Conservation (phyloP, 257 asterid species). For the Penstemon barbatus region DNA sequence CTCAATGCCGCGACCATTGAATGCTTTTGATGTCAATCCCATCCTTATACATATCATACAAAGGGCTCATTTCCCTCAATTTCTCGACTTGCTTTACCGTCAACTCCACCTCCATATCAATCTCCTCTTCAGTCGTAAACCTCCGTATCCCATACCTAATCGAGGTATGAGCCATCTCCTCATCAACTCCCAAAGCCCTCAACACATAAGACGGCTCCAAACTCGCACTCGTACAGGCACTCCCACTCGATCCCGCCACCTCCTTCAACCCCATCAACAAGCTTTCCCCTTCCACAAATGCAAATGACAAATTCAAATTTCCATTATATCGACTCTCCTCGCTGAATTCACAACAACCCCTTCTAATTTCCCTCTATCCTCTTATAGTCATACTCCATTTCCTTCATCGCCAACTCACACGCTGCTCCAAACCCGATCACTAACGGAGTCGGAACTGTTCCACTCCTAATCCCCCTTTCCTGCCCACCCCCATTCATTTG, state of each 20-base stretch:
- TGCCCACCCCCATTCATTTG: constrained; percentile 99
- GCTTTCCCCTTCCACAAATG: constrained; percentile 98
- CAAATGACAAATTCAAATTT: constrained; percentile 90
- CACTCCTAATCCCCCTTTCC: constrained; percentile 98
- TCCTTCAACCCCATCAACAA: constrained; percentile 97
- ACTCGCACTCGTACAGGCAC: constrained; percentile 98
- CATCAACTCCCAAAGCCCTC: constrained; percentile 99
- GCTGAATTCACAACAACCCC: constrained; percentile 90
- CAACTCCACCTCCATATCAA: constrained; percentile 81
- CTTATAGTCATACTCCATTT: constrained; percentile 81
- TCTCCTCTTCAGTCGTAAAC: constrained; percentile 87
- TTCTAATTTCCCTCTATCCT: constrained; percentile 73
- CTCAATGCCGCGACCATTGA: constrained; percentile 85
- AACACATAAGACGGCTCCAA: constrained; percentile 95
- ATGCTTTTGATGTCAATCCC: constrained; percentile 93
- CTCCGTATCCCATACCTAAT: constrained; percentile 97
- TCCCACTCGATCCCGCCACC: constrained; percentile 97
- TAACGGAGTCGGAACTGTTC: constrained; percentile 91
- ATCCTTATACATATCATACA: constrained; percentile 91
- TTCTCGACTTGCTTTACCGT: constrained; percentile 92
- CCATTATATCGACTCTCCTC: constrained; percentile 78
- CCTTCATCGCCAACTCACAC: constrained; percentile 87
- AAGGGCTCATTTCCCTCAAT: constrained; percentile 95
- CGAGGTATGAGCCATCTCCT: constrained; percentile 98
- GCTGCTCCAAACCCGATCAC: constrained; percentile 97